Conservation (phyloP, 805 yeast species). For the Nakazawaea ernobii region DNA sequence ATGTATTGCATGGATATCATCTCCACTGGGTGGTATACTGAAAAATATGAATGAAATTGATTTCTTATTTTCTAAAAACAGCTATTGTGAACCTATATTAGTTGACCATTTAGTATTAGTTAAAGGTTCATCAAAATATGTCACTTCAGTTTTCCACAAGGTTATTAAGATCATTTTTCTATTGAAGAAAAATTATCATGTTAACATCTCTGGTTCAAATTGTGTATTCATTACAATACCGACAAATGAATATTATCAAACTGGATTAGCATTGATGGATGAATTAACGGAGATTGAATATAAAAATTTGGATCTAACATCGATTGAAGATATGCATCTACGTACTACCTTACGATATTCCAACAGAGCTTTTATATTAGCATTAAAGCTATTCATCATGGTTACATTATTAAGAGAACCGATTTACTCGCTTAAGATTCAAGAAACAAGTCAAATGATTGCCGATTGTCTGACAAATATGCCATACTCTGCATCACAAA, state of each 20-base stretch:
- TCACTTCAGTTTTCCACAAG: constrained; percentile 7
- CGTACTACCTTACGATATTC: constrained; percentile 5
- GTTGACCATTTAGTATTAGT: constrained; percentile 9
- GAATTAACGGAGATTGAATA: constrained; percentile 5
- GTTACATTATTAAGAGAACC: constrained; percentile 5
- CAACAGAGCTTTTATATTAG: constrained; percentile 5
- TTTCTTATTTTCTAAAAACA: constrained; percentile 3
- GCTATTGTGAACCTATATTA: constrained; percentile 7
- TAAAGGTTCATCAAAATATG: constrained; percentile 8
- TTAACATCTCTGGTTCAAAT: constrained; percentile 6
- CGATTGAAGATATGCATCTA: constrained; percentile 2
- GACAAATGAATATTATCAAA: background rate
- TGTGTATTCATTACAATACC: constrained; percentile 6
- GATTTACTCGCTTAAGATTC: constrained; percentile 1
- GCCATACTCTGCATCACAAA: constrained; percentile 9
- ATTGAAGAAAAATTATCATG: background rate
- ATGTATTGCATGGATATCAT: constrained; percentile 11
- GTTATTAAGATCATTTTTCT: constrained; percentile 3
- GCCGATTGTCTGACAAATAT: constrained; percentile 6
- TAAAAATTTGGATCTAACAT: constrained; percentile 3
- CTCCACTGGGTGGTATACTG: constrained; percentile 11
- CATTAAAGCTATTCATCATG: constrained; percentile 6
- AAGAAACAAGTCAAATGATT: constrained; percentile 1
- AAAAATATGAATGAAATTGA: constrained; percentile 1
- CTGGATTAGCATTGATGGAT: background rate